Base-by-base conservation (phyloP, 805 yeast genomes). In the Pichia scutulata region DNA sequence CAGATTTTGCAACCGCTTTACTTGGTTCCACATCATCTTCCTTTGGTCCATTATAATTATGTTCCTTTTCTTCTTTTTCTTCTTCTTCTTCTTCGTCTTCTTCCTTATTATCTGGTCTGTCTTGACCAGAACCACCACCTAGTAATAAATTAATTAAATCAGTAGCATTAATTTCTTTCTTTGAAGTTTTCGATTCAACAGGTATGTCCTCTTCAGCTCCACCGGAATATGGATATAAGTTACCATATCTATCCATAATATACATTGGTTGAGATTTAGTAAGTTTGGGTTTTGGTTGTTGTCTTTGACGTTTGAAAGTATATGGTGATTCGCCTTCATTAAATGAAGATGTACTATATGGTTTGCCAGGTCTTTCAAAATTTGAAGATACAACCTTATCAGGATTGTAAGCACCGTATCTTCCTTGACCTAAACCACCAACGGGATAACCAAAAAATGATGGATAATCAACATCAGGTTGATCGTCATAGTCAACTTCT, bases 191-290 rank as follows among this genome's bases (percentile, higher is more conserved):
- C 2, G 24, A 18, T 19, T 5, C 10, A 21, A 8, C 13, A 14
- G 22, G 16, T 40, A n/a, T n/a, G n/a, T n/a, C n/a, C n/a, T 23
- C n/a, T 40, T 40, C 30, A 16, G 30, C 14, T 30, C 23, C 13
- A 16, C 45, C 28, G 21, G 37, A 24, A 24, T 47, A 43, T 23
- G 53, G 53, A 44, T 47, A 51, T 39, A 51, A 30, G 26, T 51
- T 51, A 44, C 53, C 53, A 41, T 30, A 51, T 51, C 46, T 44
- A 30, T 51, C 53, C 47, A 51, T 40, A 21, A 47, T 41, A 19
- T 44, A 51, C 48, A 51, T 47, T 39, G 44, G 53, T 41, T 46
- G 47, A 16, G 28, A 33, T 24, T 47, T 23, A 43, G 18, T 22
- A 22, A 21, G 23, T 24, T 23, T 24, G 36, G n/a, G 8, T 6